Conservation (phyloP, 116 monocot species). For the Trichopus zeylanicus region DNA sequence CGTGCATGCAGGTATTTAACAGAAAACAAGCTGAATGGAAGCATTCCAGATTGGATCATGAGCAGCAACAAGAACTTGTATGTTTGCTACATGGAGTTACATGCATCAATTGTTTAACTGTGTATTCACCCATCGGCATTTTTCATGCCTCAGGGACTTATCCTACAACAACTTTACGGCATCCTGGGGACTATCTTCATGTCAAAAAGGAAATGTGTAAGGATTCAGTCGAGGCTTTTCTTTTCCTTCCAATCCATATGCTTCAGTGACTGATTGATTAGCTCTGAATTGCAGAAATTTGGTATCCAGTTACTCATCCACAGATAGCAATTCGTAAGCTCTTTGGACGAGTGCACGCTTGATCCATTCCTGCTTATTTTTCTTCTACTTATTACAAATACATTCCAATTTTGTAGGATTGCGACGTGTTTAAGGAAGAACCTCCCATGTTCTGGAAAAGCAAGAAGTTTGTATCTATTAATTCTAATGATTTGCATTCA, state of each 20-base stretch:
- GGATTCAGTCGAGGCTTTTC: constrained; percentile 1
- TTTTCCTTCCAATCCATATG: background rate
- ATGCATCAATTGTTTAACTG: background rate
- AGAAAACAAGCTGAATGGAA: constrained; percentile 54
- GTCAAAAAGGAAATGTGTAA: constrained; percentile 41
- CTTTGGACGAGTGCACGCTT: background rate
- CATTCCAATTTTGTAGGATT: constrained; percentile 25
- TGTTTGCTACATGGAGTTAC: constrained; percentile 9
- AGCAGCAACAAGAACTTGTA: constrained; percentile 41
- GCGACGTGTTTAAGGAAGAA: no score
- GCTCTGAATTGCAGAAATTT: constrained; percentile 34
- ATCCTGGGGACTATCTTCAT: constrained; percentile 19
- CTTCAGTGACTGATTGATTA: background rate
- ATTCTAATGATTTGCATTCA: no score
- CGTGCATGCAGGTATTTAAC: constrained; percentile 42
- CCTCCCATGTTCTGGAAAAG: constrained; percentile 32
- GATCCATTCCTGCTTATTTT: background rate
- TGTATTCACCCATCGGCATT: background rate
- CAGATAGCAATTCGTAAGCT: constrained; percentile 37
- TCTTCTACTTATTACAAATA: background rate
- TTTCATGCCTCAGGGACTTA: constrained; percentile 50
- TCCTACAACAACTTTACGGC: constrained; percentile 68
- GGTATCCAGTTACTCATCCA: no score
- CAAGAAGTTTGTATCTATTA: constrained; percentile 48
- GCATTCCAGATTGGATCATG: constrained; percentile 50